These are phyloP conservation scores for Linum tenue DNA, from an alignment of 345 rosid genomes.

Conservation along the genomic window DNA sequence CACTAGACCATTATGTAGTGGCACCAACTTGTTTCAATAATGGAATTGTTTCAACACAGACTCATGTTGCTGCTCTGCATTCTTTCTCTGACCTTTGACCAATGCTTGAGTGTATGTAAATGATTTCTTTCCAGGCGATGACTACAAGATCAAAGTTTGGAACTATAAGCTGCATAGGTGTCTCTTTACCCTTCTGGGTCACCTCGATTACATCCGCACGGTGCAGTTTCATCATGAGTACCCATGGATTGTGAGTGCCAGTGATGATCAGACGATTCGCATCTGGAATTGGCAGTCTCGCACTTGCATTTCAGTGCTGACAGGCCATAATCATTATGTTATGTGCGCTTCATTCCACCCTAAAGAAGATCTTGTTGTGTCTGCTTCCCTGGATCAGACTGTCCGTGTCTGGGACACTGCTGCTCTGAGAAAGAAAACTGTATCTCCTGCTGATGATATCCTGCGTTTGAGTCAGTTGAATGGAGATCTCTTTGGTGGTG, in stretches of 20 bases:
- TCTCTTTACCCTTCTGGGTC: slow-evolving; percentile 91
- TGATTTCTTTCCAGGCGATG: slow-evolving; percentile 58
- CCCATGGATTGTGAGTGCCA: slow-evolving; percentile 98
- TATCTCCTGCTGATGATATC: slow-evolving; percentile 85
- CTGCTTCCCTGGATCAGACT: slow-evolving; percentile 94
- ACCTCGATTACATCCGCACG: slow-evolving; percentile 91
- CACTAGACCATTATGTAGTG: no score
- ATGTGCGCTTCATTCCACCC: slow-evolving; percentile 98
- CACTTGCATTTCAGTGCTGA: slow-evolving; percentile 54
- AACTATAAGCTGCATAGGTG: slow-evolving; percentile 44
- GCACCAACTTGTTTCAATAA: no score
- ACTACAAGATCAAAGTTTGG: slow-evolving; percentile 42
- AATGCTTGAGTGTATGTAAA: neutral
- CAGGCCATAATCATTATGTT: slow-evolving; percentile 97
- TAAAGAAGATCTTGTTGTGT: slow-evolving; percentile 91
- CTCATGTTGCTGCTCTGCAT: neutral
- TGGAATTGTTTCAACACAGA: no score
- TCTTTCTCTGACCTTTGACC: neutral
- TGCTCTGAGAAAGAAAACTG: slow-evolving; percentile 75
- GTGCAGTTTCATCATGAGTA: slow-evolving; percentile 95
- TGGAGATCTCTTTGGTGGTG: slow-evolving; percentile 84
- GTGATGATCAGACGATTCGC: slow-evolving; percentile 97
- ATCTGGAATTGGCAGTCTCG: slow-evolving; percentile 99
- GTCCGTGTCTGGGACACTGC: slow-evolving; percentile 98
- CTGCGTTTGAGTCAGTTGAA: slow-evolving; percentile 87